Base-by-base conservation (phyloP, 2,329 filamentous ascomycete species). In the Elsinoe perseae region DNA sequence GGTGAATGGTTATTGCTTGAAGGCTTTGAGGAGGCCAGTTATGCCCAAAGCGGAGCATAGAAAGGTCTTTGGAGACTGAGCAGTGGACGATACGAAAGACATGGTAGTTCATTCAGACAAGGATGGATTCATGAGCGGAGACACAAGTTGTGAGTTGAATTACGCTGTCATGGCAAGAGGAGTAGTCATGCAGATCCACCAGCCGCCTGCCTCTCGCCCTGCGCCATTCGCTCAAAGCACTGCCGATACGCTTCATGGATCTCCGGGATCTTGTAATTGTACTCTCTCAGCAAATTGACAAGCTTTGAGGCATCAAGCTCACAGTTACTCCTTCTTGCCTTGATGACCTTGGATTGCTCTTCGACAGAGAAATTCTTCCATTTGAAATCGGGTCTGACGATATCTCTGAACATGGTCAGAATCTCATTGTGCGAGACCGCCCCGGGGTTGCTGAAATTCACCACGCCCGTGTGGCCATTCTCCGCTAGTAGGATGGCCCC, bases 401-500 rank as follows among this genome's bases (percentile, higher is more conserved):
- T 81, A 60, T 85, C 76, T 63, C 77, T 79, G 71, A 85, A 85
- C 40, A 86, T 71, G 2, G 71, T 63, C 36, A 86, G 73, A 5
- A 86, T 82, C 69, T 86, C 82, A 67, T 86, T 86, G 70, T 86
- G 83, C n/a, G 81, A 83, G 66, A 86, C 85, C 60, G 81, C 80
- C 10, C 83, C 83, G 0, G 83, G 83, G 70, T 86, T 86, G 59
- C 82, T 85, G 68, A 86, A 85, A 72, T 86, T 86, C 70, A 82
- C 85, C 61, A 86, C 73, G 16, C 83, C 83, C 1, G 77, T 80
- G 40, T 85, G 82, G 38, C 73, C 71, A 69, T 83, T 75, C 67
- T 84, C 79, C 25, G 82, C 79, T 61, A 85, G 70, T 44, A 82
- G 66, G 59, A 85, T 74, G 1, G 80, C 78, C 10, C 78, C 77